phyloP scores from a whole-genome alignment of 2,329 filamentous ascomycete species.

The Sporothrix humicola region DNA sequence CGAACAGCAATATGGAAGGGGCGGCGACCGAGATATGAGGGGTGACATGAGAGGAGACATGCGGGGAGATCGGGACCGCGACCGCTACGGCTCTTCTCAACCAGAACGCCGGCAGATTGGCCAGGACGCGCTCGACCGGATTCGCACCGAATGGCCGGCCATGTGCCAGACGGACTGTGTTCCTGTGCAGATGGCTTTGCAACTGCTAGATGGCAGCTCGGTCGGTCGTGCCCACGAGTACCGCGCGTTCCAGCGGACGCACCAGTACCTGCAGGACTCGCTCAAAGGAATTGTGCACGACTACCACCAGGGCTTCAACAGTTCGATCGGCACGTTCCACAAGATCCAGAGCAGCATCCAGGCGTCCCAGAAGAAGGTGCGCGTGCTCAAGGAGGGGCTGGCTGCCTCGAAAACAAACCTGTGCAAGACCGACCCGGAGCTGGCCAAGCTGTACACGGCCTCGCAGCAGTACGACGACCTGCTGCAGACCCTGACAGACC shows the following conservation, averaged over 20 bases:
- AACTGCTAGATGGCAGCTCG: conserved; percentile 92
- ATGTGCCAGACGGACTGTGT: conserved; percentile 90
- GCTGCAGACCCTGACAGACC: conserved; percentile 78
- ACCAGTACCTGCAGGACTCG: conserved; percentile 87
- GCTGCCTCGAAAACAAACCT: conserved; percentile 79
- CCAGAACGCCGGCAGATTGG: conserved; percentile 56
- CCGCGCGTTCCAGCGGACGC: conserved; percentile 79
- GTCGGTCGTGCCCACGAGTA: conserved; percentile 90
- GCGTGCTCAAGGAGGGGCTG: conserved; percentile 81
- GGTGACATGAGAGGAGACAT: no score
- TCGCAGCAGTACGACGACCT: conserved; percentile 92
- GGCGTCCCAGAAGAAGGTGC: conserved; percentile 82
- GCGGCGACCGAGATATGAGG: conserved; percentile 28
- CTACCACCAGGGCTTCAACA: conserved; percentile 99
- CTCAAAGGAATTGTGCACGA: conserved; percentile 96
- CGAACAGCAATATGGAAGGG: conserved; percentile 36
- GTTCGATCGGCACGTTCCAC: conserved; percentile 97
- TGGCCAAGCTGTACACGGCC: conserved; percentile 84
- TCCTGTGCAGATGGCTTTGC: conserved; percentile 91
- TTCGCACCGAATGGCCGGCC: conserved; percentile 87
- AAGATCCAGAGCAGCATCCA: conserved; percentile 96
- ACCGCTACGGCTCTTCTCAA: conserved; percentile 48
- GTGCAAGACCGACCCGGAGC: conserved; percentile 83
- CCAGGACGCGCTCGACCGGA: conserved; percentile 73
- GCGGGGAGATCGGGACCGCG: not conserved